Base-by-base conservation (phyloP, 768 basidiomycete species). In the Calocybe gangraenosa region DNA sequence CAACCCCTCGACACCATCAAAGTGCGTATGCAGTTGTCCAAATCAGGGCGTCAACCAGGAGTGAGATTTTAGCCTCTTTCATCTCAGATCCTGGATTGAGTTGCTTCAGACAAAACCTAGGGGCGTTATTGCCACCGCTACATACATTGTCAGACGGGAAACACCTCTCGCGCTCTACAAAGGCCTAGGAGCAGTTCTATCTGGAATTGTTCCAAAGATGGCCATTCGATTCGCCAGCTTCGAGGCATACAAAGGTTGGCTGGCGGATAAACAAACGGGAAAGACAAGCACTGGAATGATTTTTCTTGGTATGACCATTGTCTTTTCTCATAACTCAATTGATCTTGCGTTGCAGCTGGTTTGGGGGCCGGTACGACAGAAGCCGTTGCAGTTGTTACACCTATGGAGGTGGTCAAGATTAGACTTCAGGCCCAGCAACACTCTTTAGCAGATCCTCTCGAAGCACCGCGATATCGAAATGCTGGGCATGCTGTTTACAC, bases 341-440 rank as follows among this genome's bases (percentile, higher is more conserved):
- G 21, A 47, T 20, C 7, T 40, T 35, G 35, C 17, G 23, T 42
- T 21, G 25, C 25, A 28, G 25, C 25, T 28, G 25, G 25, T 28
- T 28, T 28, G 25, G 25, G 25, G 36, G 95, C 96, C 3, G 96
- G 96, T 19, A 85, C 85, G n/a, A 89, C 92, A 0, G 96, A 98
- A 66, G 96, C 94, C 2, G 80, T 99, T 14, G 74, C 82, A 13
- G 92, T 99, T 36, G 96, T 99, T 9, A 95, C 89, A 36, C 96
- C 96, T 0, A 98, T 99, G 96, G 96, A 99, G 62, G 96, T 98
- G 15, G 90, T 99, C 62, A 98, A 98, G 75, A 98, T 99, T 60
- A 81, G 96, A 20, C 69, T 99, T 57, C 96, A 99, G 66, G 95
- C 96, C 2, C 96, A 99, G 60, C 87, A 89, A 59, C 96, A 98